Conservation (phyloP, 345 rosid species). For the Bruguiera sexangula region DNA sequence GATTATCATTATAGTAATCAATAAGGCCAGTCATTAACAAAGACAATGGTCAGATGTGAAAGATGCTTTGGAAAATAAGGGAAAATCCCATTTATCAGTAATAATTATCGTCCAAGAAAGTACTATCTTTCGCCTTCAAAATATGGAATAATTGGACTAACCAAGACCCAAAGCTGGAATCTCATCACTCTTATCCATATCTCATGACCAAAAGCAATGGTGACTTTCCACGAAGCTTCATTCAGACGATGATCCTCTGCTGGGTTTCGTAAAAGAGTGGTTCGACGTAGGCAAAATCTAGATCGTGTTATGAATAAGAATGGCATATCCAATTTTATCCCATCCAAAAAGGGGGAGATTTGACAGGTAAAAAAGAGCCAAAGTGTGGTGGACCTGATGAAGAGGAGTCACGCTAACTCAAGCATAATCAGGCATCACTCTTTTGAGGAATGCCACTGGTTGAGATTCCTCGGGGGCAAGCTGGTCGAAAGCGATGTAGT, state of each 20-base stretch:
- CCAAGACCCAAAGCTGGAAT: background rate
- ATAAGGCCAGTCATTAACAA: background rate
- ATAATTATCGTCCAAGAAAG: slow-evolving; percentile 3
- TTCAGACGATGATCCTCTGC: slow-evolving; percentile 10
- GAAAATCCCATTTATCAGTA: background rate
- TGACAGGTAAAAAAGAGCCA: slow-evolving; percentile 20
- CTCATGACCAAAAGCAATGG: slow-evolving; percentile 8
- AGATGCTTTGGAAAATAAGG: background rate
- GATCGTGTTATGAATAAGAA: slow-evolving; percentile 9
- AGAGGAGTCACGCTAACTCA: slow-evolving; percentile 14
- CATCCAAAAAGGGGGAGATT: slow-evolving; percentile 12
- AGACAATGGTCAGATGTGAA: background rate
- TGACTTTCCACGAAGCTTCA: slow-evolving; percentile 26
- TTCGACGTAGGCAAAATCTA: background rate
- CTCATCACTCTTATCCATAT: background rate
- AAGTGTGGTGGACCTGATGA: background rate
- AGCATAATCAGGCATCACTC: slow-evolving; percentile 67
- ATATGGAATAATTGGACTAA: background rate
- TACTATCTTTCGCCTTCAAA: background rate
- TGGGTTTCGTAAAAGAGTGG: background rate
- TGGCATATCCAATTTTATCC: slow-evolving; percentile 22
- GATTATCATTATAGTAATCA: background rate
- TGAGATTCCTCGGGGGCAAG: slow-evolving; percentile 67
- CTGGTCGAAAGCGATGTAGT: slow-evolving; percentile 64
- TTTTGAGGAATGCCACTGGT: slow-evolving; percentile 69